Conservation (phyloP, 768 basidiomycete species). For the Tricholoma flavovirens region DNA sequence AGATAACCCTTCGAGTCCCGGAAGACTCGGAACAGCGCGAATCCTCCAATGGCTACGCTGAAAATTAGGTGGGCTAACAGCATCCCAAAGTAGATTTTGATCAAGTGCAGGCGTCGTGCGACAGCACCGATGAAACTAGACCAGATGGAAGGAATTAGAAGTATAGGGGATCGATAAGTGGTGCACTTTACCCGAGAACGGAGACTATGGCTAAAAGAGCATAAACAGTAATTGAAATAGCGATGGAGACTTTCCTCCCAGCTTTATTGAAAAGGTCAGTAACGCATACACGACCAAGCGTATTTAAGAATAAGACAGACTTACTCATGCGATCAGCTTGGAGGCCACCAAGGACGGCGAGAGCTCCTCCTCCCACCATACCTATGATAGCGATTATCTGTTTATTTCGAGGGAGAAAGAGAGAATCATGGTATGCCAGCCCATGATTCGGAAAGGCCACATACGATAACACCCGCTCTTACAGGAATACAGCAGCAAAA, state of each 20-base stretch:
- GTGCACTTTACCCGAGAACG: slow-evolving; percentile 34
- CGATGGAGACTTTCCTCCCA: slow-evolving; percentile 34
- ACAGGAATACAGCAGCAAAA: slow-evolving; percentile 50
- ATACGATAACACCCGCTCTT: slow-evolving; percentile 41
- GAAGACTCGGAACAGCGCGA: slow-evolving; percentile 39
- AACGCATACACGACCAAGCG: neutral
- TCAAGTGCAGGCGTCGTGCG: slow-evolving; percentile 31
- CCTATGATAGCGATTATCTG: slow-evolving; percentile 41
- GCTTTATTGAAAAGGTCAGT: slow-evolving; percentile 12
- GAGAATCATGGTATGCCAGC: neutral
- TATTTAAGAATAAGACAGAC: neutral
- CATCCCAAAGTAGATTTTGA: slow-evolving; percentile 38
- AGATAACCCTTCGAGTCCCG: slow-evolving; percentile 33
- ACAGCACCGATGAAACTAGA: slow-evolving; percentile 39
- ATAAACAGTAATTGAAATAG: slow-evolving; percentile 38
- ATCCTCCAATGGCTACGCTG: slow-evolving; percentile 39
- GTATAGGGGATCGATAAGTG: neutral
- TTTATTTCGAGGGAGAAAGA: neutral
- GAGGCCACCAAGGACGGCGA: slow-evolving; percentile 29
- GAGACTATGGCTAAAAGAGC: slow-evolving; percentile 37
- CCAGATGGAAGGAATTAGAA: neutral
- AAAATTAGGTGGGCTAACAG: slow-evolving; percentile 39
- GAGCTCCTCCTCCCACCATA: slow-evolving; percentile 34
- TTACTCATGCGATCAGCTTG: slow-evolving; percentile 10
- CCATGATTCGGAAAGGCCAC: slow-evolving; percentile 11